Conservation (phyloP, 2,329 filamentous ascomycete genomes). For the Trichoderma hamatum region DNA sequence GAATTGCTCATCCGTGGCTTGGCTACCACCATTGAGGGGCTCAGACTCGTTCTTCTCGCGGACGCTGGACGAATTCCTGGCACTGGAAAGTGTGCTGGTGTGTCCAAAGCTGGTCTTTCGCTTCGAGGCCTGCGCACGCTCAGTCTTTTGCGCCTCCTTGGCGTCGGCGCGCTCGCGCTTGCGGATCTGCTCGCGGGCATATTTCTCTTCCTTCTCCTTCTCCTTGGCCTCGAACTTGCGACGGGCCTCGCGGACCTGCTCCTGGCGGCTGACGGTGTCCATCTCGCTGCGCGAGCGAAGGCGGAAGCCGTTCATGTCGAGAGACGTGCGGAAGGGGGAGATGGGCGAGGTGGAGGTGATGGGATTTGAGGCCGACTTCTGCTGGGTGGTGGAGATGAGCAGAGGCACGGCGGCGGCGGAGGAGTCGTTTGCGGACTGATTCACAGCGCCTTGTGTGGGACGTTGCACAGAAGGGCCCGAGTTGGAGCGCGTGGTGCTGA, state of each 20-base stretch:
- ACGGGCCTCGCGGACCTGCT: slow-evolving; percentile 63
- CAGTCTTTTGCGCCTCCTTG: slow-evolving; percentile 57
- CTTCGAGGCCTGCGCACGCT: slow-evolving; percentile 48
- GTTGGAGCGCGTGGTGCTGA: slow-evolving; percentile 36
- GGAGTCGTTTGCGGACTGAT: slow-evolving; percentile 48
- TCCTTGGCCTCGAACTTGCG: slow-evolving; percentile 67
- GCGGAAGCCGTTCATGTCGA: slow-evolving; percentile 61
- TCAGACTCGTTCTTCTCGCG: slow-evolving; percentile 46
- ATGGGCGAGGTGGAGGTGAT: slow-evolving; percentile 39
- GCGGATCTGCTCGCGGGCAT: slow-evolving; percentile 60
- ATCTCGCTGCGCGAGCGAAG: slow-evolving; percentile 64
- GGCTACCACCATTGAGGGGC: slow-evolving; percentile 33
- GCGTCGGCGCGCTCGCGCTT: slow-evolving; percentile 62
- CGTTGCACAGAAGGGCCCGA: slow-evolving; percentile 38
- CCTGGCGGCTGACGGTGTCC: slow-evolving; percentile 56
- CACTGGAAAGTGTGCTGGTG: slow-evolving; percentile 37
- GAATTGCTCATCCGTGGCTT: slow-evolving; percentile 50
- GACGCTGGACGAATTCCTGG: slow-evolving; percentile 34
- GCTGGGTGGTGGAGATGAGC: slow-evolving; percentile 34
- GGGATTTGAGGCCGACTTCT: slow-evolving; percentile 32
- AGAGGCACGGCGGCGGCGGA: slow-evolving; percentile 36
- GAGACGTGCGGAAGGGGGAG: slow-evolving; percentile 60
- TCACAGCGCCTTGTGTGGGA: slow-evolving; percentile 45
- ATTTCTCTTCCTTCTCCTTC: slow-evolving; percentile 63
- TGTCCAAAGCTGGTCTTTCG: slow-evolving; percentile 45